Evolutionary conservation across 1,139 yeast genomes (phyloP).

Genomic region (Meyerozyma smithsonii): DNA sequence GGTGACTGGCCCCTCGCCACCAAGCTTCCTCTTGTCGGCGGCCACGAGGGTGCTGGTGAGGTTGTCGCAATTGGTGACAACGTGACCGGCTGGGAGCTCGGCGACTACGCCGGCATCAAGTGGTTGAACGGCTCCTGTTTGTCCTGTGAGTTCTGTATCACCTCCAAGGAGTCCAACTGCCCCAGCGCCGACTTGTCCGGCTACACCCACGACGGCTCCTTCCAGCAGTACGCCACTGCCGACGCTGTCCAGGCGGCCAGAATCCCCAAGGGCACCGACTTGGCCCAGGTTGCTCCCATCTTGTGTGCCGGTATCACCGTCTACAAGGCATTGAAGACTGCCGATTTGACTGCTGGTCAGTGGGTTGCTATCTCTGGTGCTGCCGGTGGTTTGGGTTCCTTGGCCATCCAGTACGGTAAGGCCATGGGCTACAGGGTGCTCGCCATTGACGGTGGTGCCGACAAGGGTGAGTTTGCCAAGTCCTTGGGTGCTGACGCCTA

Average conservation of each 20-base stretch:
- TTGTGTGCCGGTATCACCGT: slow-evolving; percentile 83
- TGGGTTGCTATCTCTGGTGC: slow-evolving; percentile 84
- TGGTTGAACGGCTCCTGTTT: slow-evolving; percentile 71
- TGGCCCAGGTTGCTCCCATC: slow-evolving; percentile 32
- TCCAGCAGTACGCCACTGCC: slow-evolving; percentile 79
- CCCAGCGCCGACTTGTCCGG: slow-evolving; percentile 66
- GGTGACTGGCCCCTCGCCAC: slow-evolving; percentile 68
- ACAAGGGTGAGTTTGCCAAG: slow-evolving; percentile 51
- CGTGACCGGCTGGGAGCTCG: slow-evolving; percentile 66
- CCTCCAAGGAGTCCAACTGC: slow-evolving; percentile 68
- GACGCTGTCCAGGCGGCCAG: slow-evolving; percentile 38
- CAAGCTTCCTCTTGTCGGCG: slow-evolving; percentile 70
- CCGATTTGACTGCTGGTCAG: slow-evolving; percentile 62
- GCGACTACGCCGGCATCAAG: slow-evolving; percentile 76
- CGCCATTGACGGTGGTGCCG: slow-evolving; percentile 73
- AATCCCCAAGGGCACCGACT: slow-evolving; percentile 30
- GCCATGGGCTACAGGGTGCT: slow-evolving; percentile 79
- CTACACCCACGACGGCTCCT: slow-evolving; percentile 76
- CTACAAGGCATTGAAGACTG: slow-evolving; percentile 75
- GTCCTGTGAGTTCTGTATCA: slow-evolving; percentile 68
- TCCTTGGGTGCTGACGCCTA: slow-evolving; percentile 66
- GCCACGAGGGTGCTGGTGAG: slow-evolving; percentile 86
- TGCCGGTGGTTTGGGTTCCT: slow-evolving; percentile 80
- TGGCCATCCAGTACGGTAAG: slow-evolving; percentile 76
- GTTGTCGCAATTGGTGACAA: slow-evolving; percentile 69